Conservation (phyloP, 2,329 filamentous ascomycete genomes). For the Pseudopyrenochaeta lycopersici region DNA sequence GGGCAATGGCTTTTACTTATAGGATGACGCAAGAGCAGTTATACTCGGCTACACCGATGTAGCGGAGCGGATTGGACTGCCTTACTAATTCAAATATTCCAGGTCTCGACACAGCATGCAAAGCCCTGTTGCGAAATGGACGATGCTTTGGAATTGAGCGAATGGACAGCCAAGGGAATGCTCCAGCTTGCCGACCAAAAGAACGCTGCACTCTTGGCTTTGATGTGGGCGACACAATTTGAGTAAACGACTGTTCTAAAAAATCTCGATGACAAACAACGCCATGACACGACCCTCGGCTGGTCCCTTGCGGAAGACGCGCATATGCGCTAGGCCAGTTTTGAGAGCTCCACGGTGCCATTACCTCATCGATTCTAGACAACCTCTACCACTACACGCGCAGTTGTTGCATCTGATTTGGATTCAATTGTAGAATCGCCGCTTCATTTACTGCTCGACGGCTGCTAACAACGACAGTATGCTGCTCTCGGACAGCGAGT, state of each 20-base stretch:
- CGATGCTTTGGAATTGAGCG: constrained; percentile 9
- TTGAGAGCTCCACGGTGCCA: constrained; percentile 15
- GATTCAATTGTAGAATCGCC: constrained; percentile 12
- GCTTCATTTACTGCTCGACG: background rate
- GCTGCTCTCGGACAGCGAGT: constrained; percentile 13
- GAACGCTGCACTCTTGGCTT: background rate
- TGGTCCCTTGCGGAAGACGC: constrained; percentile 12
- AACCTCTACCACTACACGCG: constrained; percentile 12
- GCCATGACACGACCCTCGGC: constrained; percentile 16
- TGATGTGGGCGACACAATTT: constrained; percentile 9
- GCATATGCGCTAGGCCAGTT: constrained; percentile 26
- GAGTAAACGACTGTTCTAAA: constrained; percentile 16
- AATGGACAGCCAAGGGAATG: constrained; percentile 7
- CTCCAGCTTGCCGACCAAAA: constrained; percentile 1
- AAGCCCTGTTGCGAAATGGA: background rate
- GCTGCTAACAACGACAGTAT: constrained; percentile 17
- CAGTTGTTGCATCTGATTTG: constrained; percentile 2
- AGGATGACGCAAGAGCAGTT: constrained; percentile 40
- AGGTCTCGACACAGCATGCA: background rate
- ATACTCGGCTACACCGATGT: constrained; percentile 14
- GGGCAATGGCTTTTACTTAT: constrained; percentile 34
- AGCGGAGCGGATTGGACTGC: constrained; percentile 16
- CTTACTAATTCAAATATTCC: constrained; percentile 44
- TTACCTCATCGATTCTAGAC: constrained; percentile 35
- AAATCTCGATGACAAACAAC: constrained; percentile 29